These are phyloP conservation scores for Carex kokanica DNA, from an alignment of 176 grass and related monocot genomes.

Conservation along the genomic window DNA sequence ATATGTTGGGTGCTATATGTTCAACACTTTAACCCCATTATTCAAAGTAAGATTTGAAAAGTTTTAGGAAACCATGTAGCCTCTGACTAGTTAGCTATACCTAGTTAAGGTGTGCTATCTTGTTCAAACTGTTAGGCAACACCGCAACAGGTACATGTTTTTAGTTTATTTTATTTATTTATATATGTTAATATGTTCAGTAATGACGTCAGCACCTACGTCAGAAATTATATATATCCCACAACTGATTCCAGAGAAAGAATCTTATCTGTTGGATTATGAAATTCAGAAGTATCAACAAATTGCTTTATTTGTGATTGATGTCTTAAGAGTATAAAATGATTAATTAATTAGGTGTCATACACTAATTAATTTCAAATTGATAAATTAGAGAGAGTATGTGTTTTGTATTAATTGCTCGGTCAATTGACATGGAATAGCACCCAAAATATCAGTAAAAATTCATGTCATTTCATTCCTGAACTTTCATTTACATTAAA, in stretches of 20 bases:
- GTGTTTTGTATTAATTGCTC: neutral
- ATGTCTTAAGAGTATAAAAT: neutral
- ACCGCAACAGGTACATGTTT: neutral
- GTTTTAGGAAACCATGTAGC: neutral
- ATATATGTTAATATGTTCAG: neutral
- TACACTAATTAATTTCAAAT: neutral
- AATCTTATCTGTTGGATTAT: neutral
- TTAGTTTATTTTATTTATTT: neutral
- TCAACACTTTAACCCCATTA: neutral
- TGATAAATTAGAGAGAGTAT: neutral
- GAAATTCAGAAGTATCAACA: neutral
- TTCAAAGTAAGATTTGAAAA: neutral
- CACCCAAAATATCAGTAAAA: neutral
- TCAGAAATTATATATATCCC: neutral
- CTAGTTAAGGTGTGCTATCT: neutral
- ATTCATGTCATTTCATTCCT: neutral
- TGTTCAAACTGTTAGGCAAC: slow-evolving; percentile 19
- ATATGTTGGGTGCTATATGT: neutral
- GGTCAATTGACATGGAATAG: neutral
- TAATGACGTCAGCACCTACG: neutral
- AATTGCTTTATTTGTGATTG: neutral
- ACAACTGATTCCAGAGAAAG: neutral
- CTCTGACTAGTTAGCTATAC: neutral
- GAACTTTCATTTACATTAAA: neutral
- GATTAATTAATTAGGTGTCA: neutral